Evolutionary conservation across 345 rosid genomes (phyloP).

Genomic region (Sapria himalayana): DNA sequence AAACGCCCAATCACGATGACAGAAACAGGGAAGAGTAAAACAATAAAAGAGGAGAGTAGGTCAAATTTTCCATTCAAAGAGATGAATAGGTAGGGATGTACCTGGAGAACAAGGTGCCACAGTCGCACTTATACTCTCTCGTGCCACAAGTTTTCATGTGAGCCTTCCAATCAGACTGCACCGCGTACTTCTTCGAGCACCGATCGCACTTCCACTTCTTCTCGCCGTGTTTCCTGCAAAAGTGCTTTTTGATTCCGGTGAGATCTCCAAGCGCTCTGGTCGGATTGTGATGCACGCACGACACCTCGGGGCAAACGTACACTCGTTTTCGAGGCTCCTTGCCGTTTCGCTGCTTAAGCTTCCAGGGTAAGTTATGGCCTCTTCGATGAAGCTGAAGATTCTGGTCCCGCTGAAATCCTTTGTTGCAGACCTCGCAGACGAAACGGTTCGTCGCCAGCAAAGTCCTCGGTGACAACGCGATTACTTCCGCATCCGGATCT

Average conservation of each 20-base stretch:
- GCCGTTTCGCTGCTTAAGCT: slow-evolving; percentile 33
- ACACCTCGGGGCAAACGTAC: slow-evolving; percentile 52
- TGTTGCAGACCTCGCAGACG: slow-evolving; percentile 67
- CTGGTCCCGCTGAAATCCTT: slow-evolving; percentile 67
- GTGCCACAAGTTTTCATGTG: slow-evolving; percentile 71
- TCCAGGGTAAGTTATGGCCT: slow-evolving; percentile 72
- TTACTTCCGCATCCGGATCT: slow-evolving; percentile 69
- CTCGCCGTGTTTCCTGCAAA: slow-evolving; percentile 59
- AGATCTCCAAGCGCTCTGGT: slow-evolving; percentile 65
- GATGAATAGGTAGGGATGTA: background rate
- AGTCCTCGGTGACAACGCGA: slow-evolving; percentile 44
- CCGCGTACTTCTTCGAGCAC: slow-evolving; percentile 65
- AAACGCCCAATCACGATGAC: background rate
- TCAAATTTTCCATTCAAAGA: background rate
- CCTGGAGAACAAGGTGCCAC: slow-evolving; percentile 66
- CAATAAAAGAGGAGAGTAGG: background rate
- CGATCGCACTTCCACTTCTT: slow-evolving; percentile 70
- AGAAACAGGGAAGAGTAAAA: background rate
- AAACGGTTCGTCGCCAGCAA: slow-evolving; percentile 44
- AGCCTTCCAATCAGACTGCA: slow-evolving; percentile 71
- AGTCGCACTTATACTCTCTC: slow-evolving; percentile 54
- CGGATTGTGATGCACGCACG: slow-evolving; percentile 51
- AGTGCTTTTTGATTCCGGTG: slow-evolving; percentile 74
- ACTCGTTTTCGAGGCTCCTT: slow-evolving; percentile 43
- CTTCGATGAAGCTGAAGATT: slow-evolving; percentile 64